A percentile compares a stretch with the other conserved stretches of the same genome.
Conservation (phyloP, 345 rosid species). For the Aegle marmelos region DNA sequence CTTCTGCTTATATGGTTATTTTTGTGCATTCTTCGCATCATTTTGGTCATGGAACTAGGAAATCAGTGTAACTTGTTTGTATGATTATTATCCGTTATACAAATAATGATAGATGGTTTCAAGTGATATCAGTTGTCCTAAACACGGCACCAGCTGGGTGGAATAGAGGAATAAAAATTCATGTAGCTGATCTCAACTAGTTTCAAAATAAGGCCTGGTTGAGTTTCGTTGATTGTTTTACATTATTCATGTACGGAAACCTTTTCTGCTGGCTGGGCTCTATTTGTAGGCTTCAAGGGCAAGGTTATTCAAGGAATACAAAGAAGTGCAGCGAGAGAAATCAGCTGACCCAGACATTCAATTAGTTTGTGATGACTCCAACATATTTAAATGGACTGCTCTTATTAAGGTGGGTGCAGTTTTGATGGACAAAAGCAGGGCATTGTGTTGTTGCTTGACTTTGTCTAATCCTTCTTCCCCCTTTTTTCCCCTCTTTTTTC, state of each 20-base stretch:
- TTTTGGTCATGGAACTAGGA: neutral
- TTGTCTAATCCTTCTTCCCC: neutral
- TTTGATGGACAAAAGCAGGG: neutral
- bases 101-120: neutral
- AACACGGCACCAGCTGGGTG: neutral
- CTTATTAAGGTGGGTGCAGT: constrained; percentile 67
- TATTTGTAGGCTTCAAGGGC: constrained; percentile 80
- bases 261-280: neutral
- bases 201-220: neutral
- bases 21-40: neutral
- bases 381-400: constrained; percentile 99
- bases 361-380: constrained; percentile 87
- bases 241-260: neutral
- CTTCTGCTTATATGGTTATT: neutral
- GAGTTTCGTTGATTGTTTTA: neutral
- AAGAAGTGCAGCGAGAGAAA: constrained; percentile 96
- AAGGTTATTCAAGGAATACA: constrained; percentile 93
- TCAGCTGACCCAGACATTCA: constrained; percentile 92
- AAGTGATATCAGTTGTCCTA: neutral
- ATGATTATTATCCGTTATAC: neutral
- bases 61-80: neutral
- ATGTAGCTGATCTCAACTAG: neutral
- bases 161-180: neutral
- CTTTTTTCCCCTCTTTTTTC: neutral
- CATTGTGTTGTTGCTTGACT: constrained; percentile 7